Evolutionary conservation across 1,284 basidiomycete genomes (phyloP).

Genomic region (Rhodofomes roseus): DNA sequence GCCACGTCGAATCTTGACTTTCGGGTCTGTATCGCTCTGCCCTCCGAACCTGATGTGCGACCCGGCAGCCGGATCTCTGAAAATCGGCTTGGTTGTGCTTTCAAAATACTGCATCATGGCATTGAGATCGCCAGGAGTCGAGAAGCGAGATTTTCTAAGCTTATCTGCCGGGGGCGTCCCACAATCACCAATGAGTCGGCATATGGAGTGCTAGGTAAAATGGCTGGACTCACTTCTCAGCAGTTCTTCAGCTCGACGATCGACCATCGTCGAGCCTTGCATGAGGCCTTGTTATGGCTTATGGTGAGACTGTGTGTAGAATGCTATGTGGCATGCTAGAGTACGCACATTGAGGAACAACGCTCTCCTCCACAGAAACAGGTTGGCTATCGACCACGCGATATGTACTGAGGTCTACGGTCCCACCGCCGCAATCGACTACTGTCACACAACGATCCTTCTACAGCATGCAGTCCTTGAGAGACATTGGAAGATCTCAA

Average conservation of each 20-base stretch:
- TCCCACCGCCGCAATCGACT: constrained; percentile 59
- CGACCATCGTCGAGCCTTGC: constrained; percentile 24
- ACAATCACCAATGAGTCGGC: neutral
- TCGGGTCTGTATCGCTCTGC: constrained; percentile 16
- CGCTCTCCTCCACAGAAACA: constrained; percentile 33
- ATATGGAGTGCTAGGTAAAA: neutral
- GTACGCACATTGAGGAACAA: constrained; percentile 37
- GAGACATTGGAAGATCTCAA: neutral
- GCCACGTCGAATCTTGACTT: constrained; percentile 38
- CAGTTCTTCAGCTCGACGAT: constrained; percentile 27
- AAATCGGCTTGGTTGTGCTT: constrained; percentile 37
- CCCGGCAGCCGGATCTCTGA: constrained; percentile 31
- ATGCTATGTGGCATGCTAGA: too few relatives aligned
- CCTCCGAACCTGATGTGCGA: constrained; percentile 40
- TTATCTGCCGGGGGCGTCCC: constrained; percentile 21
- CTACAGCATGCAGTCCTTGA: constrained; percentile 15
- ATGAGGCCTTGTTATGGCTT: constrained; percentile 16
- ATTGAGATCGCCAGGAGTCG: constrained; percentile 29
- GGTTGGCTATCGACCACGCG: constrained; percentile 22
- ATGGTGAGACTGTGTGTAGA: too few relatives aligned
- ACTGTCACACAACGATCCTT: constrained; percentile 42
- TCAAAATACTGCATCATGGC: constrained; percentile 39
- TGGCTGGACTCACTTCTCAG: constrained; percentile 29
- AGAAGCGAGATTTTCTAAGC: constrained; percentile 32
- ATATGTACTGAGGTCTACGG: constrained; percentile 52